Evolutionary conservation across 768 basidiomycete species (phyloP).

Genomic region (Leccinellum rugosiceps): DNA sequence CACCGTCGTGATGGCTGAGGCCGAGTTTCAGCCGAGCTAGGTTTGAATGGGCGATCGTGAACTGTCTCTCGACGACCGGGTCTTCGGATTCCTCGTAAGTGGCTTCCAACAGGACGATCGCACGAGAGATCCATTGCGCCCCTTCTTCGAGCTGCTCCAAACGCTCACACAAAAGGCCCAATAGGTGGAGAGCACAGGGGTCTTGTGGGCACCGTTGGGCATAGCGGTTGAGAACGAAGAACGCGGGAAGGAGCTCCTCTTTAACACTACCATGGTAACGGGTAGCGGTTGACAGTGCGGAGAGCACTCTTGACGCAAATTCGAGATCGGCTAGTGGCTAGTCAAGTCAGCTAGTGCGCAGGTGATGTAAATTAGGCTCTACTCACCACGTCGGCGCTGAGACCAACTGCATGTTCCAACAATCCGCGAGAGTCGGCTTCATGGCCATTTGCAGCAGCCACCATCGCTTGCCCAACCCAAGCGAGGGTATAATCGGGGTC

Average conservation of each 20-base stretch:
- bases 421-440: slow-evolving; percentile 60
- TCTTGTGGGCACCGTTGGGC: slow-evolving; percentile 64
- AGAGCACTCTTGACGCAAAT: slow-evolving; percentile 62
- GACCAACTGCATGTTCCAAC: slow-evolving; percentile 67
- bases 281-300: slow-evolving; percentile 26
- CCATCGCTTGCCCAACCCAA: slow-evolving; percentile 87
- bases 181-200: slow-evolving; percentile 75
- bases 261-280: slow-evolving; percentile 20
- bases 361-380: neutral
- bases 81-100: slow-evolving; percentile 89
- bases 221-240: slow-evolving; percentile 80
- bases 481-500: slow-evolving; percentile 87
- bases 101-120: slow-evolving; percentile 75
- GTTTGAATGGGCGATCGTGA: slow-evolving; percentile 77
- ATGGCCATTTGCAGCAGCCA: slow-evolving; percentile 60
- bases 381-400: slow-evolving; percentile 57
- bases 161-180: slow-evolving; percentile 81
- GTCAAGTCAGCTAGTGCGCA: slow-evolving; percentile 10
- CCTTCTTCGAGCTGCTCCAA: slow-evolving; percentile 69
- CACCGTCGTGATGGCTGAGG: slow-evolving; percentile 51
- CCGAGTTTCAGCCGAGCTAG: slow-evolving; percentile 76
- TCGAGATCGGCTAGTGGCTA: slow-evolving; percentile 83
- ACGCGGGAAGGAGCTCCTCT: slow-evolving; percentile 66
- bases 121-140: slow-evolving; percentile 50
- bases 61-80: slow-evolving; percentile 69